Evolutionary conservation across 345 rosid species (phyloP).

Genomic region (Ceriops tagal): DNA sequence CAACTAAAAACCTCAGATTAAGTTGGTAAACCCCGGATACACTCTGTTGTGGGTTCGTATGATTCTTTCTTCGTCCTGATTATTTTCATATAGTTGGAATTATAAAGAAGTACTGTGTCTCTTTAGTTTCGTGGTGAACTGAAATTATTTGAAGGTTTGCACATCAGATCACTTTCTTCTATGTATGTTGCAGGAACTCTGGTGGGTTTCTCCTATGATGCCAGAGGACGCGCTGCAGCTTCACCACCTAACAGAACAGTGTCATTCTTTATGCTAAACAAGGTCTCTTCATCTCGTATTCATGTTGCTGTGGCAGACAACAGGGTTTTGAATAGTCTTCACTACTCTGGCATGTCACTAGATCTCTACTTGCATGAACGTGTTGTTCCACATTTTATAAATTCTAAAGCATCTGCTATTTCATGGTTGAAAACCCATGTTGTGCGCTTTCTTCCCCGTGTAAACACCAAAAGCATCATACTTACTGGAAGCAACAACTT

Average conservation of each 20-base stretch:
- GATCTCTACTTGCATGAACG: conserved; percentile 35
- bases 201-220: conserved; percentile 32
- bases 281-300: conserved; percentile 21
- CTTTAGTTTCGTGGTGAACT: not conserved
- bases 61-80: not conserved
- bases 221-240: conserved; percentile 17
- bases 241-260: conserved; percentile 16
- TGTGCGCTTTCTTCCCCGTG: conserved; percentile 17
- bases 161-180: not conserved
- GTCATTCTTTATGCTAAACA: conserved; percentile 25
- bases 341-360: conserved; percentile 20
- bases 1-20: no score
- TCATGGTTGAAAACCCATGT: conserved; percentile 35
- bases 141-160: not conserved
- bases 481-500: conserved; percentile 22
- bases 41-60: no score
- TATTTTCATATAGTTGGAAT: not conserved
- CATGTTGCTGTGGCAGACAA: conserved; percentile 19
- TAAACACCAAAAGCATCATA: conserved; percentile 31
- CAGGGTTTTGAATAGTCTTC: conserved; percentile 12
- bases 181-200: conserved; percentile 24
- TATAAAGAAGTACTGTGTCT: not conserved
- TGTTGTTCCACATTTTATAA: conserved; percentile 18
- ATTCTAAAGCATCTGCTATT: conserved; percentile 27
- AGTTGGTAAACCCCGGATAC: no score